Base-by-base conservation (phyloP, 2,329 filamentous ascomycete species). In the Cladosporium sp. region DNA sequence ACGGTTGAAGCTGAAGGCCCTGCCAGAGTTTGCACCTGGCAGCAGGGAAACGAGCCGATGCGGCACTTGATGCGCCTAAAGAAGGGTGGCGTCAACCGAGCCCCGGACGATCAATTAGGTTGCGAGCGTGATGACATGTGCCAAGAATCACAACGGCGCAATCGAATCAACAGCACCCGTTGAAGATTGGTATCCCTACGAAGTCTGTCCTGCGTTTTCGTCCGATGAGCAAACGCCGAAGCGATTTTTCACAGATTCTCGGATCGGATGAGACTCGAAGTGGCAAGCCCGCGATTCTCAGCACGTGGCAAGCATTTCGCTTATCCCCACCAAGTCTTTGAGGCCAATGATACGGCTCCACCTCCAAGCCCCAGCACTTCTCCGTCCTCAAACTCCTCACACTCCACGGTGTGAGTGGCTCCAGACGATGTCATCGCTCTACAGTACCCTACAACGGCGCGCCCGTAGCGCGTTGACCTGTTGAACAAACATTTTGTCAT, bases 291-390 rank as follows among this genome's bases (percentile, higher is more conserved):
- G 59, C 59, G 23, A 39, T 51, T 16, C 48, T 7, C 48, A 39
- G 59, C 59, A 63, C 59, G 59, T 63, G 59, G 59, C 59, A 63
- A 63, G 59, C 59, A 63, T 54, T 63, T 63, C 59, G 59, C 59
- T 63, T 63, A 43, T 54, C 49, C 49, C 59, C 48, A 63, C 59
- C 59, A 63, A 63, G 49, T 54, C 59, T 63, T 28, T 54, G 25
- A 39, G 48, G 25, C 59, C 46, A 28, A 51, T 39, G 23, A 39
- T 13, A 16, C 59, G 49, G 48, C 59, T 63, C 59, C 59, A 63
- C 59, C 48, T 49, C 59, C 59, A 54, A 63, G 59, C 21, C 32
- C 58, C 59, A 63, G 49, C 58, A 63, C 48, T 63, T 43, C 36
- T 43, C 36, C 36, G 36, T 43, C 48, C 46, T 60, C 58, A 60